Evolutionary conservation across 495 filamentous ascomycete species (phyloP).

Genomic region (Penicillium cinerascens): DNA sequence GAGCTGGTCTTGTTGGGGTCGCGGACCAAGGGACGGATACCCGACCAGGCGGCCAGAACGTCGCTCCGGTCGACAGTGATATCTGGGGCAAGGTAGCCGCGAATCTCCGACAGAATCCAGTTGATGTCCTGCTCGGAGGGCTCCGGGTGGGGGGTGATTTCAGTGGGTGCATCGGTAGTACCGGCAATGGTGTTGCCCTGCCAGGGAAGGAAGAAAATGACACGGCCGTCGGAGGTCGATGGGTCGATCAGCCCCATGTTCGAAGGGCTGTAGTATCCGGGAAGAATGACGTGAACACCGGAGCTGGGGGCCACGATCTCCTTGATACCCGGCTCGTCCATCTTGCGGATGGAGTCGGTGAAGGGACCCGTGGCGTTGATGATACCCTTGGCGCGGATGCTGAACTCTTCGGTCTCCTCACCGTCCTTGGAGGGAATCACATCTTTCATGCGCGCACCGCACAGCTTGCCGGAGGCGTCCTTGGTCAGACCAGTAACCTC

Average conservation of each 20-base stretch:
- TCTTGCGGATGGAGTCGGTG: conserved; percentile 86
- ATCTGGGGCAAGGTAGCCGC: conserved; percentile 83
- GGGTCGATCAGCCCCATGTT: conserved; percentile 98
- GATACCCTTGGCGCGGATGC: conserved; percentile 81
- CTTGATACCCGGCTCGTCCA: conserved; percentile 70
- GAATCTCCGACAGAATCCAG: conserved; percentile 93
- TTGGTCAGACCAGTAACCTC: conserved; percentile 85
- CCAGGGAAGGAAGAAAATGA: conserved; percentile 99
- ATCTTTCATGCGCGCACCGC: conserved; percentile 77
- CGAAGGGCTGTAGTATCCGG: conserved; percentile 90
- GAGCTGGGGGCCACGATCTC: conserved; percentile 93
- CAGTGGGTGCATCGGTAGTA: conserved; percentile 87
- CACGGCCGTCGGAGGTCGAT: conserved; percentile 87
- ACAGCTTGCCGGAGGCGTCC: conserved; percentile 72
- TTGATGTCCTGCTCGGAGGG: conserved; percentile 91
- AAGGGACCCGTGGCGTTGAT: conserved; percentile 98
- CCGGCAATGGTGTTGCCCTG: conserved; percentile 98
- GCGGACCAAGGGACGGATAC: conserved; percentile 88
- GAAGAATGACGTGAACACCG: conserved; percentile 91
- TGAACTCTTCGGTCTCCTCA: conserved; percentile 56
- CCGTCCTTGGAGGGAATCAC: conserved; percentile 59
- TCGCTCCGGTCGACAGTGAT: conserved; percentile 93
- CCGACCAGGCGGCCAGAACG: conserved; percentile 94
- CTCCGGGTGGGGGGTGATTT: conserved; percentile 75
- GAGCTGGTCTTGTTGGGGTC: conserved; percentile 94